These are phyloP conservation scores for Wickerhamomyces queroliae DNA, from an alignment of 805 yeast genomes.

Conservation along the genomic window DNA sequence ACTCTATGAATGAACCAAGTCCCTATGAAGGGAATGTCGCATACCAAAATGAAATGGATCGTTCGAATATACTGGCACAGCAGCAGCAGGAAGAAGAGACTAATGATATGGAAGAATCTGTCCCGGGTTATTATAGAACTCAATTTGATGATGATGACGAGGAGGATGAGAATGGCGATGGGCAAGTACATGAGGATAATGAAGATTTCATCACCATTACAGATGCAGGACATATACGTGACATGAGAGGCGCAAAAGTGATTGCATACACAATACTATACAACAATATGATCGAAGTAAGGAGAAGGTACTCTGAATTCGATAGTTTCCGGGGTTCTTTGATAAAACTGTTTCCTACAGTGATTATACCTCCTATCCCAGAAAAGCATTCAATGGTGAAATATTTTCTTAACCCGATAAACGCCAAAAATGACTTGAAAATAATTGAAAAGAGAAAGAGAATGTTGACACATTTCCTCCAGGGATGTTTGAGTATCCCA, in stretches of 20 bases:
- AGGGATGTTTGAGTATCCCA: constrained; percentile 58
- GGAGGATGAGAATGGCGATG: neutral
- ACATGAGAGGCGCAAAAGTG: constrained; percentile 54
- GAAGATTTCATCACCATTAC: constrained; percentile 34
- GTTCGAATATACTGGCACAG: no score
- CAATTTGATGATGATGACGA: neutral
- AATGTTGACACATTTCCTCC: constrained; percentile 69
- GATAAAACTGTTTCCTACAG: constrained; percentile 69
- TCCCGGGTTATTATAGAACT: neutral
- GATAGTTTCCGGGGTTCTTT: constrained; percentile 72
- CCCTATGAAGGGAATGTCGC: neutral
- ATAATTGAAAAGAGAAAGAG: constrained; percentile 67
- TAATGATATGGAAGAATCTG: neutral
- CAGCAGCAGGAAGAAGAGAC: no score
- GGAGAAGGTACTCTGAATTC: constrained; percentile 88
- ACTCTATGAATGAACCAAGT: neutral
- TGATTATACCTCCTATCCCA: constrained; percentile 91
- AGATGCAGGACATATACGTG: constrained; percentile 70
- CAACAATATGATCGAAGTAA: constrained; percentile 41
- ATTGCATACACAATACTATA: constrained; percentile 74
- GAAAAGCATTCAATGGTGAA: constrained; percentile 65
- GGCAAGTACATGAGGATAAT: neutral
- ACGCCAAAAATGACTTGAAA: constrained; percentile 36
- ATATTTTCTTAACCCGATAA: constrained; percentile 36
- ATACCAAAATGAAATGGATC: no score